A percentile compares a stretch with the other conserved stretches of the same genome.
These are phyloP conservation scores for Vigna radiata DNA, from an alignment of 306 rosid species.

Conservation along the genomic window DNA sequence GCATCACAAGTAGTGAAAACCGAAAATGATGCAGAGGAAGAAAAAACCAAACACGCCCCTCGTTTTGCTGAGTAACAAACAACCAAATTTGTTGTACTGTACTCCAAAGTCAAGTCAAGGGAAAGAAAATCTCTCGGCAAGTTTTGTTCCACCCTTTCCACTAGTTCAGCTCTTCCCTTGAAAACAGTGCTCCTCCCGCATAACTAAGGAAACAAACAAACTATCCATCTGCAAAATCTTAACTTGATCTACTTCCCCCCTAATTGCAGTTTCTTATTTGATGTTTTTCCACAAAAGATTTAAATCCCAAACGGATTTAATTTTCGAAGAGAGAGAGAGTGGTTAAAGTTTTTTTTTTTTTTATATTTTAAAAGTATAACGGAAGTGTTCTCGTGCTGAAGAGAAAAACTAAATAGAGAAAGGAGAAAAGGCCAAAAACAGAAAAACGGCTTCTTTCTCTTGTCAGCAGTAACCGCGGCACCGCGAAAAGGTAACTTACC, in stretches of 20 bases:
- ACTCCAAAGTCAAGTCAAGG: constrained; percentile 46
- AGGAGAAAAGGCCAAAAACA: background rate
- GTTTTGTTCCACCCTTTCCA: constrained; percentile 39
- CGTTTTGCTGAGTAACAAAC: constrained; percentile 32
- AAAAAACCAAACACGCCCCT: constrained; percentile 32
- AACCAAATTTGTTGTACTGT: constrained; percentile 24
- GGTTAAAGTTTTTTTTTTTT: constrained; percentile 41
- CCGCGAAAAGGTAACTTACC: constrained; percentile 51
- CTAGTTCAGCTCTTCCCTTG: constrained; percentile 42
- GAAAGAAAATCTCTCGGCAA: constrained; percentile 27
- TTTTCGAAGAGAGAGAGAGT: constrained; percentile 17
- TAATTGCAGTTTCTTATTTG: constrained; percentile 30
- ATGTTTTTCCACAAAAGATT: constrained; percentile 28
- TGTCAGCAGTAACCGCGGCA: background rate
- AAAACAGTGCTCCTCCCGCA: constrained; percentile 32
- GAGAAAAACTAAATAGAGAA: constrained; percentile 28
- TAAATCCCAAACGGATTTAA: constrained; percentile 29
- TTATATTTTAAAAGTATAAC: constrained; percentile 44
- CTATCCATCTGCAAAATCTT: constrained; percentile 38
- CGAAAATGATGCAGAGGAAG: constrained; percentile 23
- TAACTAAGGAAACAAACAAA: constrained; percentile 22
- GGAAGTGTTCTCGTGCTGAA: constrained; percentile 16
- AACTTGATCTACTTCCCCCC: constrained; percentile 43
- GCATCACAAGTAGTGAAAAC: constrained; percentile 46
- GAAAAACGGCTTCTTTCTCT: constrained; percentile 31